A percentile compares a stretch with the other conserved stretches of the same genome.
phyloP scores from a whole-genome alignment of 768 basidiomycete genomes.

The Daedaleopsis nitida region DNA sequence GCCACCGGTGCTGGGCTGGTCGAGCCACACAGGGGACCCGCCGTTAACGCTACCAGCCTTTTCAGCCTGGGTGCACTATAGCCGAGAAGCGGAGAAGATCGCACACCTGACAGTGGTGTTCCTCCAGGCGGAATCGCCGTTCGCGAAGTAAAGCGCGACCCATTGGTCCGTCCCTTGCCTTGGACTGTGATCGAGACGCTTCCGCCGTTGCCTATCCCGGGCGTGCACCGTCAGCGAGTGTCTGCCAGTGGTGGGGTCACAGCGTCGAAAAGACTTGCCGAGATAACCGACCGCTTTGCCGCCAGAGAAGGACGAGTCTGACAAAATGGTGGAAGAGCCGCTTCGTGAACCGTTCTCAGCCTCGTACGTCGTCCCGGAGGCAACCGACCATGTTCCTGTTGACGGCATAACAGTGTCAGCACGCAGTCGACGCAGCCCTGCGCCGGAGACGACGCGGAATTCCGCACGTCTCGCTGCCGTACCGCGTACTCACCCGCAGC shows the following conservation, averaged over 20 bases:
- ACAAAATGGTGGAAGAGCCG: slow-evolving; percentile 47
- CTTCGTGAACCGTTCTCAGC: slow-evolving; percentile 53
- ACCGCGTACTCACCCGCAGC: slow-evolving; percentile 37
- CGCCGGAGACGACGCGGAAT: neutral
- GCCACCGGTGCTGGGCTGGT: slow-evolving; percentile 61
- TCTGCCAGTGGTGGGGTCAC: neutral
- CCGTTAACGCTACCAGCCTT: slow-evolving; percentile 53
- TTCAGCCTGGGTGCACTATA: neutral
- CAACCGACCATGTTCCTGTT: slow-evolving; percentile 49
- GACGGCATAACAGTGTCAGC: neutral
- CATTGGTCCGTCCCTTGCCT: slow-evolving; percentile 56
- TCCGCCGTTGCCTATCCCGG: slow-evolving; percentile 52
- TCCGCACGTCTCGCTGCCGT: neutral
- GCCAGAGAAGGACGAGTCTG: slow-evolving; percentile 51
- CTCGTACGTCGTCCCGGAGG: slow-evolving; percentile 55
- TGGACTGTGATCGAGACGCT: slow-evolving; percentile 58
- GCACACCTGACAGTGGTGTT: slow-evolving; percentile 59
- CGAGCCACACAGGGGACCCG: slow-evolving; percentile 50
- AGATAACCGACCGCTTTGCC: slow-evolving; percentile 57
- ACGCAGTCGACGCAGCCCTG: neutral
- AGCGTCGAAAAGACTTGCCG: slow-evolving; percentile 34
- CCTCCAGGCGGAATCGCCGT: slow-evolving; percentile 60
- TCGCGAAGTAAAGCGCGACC: slow-evolving; percentile 63
- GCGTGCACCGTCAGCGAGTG: neutral
- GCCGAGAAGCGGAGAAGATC: neutral